phyloP scores from a whole-genome alignment of 139 green algal species.

The Spirogloea muscicola region DNA sequence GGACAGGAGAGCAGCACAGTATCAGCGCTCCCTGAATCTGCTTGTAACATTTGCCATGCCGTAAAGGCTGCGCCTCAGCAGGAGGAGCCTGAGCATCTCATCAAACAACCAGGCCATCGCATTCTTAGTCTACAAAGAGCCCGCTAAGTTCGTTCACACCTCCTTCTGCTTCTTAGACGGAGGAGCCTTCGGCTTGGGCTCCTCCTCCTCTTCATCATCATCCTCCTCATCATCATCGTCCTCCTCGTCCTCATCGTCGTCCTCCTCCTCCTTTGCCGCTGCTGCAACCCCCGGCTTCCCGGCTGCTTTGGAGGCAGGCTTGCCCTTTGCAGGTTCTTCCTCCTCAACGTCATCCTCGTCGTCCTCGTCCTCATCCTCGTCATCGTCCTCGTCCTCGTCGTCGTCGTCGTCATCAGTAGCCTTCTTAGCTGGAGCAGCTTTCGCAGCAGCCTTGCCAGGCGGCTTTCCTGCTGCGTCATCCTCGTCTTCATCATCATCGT shows the following conservation, averaged over 20 bases:
- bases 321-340: background rate
- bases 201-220: slow-evolving; percentile 28
- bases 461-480: too few species aligned
- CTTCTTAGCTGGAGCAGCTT: background rate
- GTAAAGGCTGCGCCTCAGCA: slow-evolving; percentile 1
- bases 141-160: too few species aligned
- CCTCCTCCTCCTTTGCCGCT: slow-evolving; percentile 8
- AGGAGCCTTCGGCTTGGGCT: slow-evolving; percentile 16
- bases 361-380: slow-evolving; percentile 24
- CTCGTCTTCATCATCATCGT: background rate
- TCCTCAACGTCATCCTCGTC: slow-evolving; percentile 22
- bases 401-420: background rate
- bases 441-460: background rate
- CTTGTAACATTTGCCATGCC: background rate
- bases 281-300: background rate
- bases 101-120: too few species aligned
- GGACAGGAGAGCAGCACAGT: background rate
- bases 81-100: too few species aligned
- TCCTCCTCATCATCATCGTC: slow-evolving; percentile 31
- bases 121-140: too few species aligned
- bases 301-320: slow-evolving; percentile 23
- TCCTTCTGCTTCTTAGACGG: background rate
- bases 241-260: slow-evolving; percentile 20
- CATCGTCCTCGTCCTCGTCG: background rate
- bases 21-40: background rate